Conservation (phyloP, 306 rosid genomes). For the Trichosanthes truncata region DNA sequence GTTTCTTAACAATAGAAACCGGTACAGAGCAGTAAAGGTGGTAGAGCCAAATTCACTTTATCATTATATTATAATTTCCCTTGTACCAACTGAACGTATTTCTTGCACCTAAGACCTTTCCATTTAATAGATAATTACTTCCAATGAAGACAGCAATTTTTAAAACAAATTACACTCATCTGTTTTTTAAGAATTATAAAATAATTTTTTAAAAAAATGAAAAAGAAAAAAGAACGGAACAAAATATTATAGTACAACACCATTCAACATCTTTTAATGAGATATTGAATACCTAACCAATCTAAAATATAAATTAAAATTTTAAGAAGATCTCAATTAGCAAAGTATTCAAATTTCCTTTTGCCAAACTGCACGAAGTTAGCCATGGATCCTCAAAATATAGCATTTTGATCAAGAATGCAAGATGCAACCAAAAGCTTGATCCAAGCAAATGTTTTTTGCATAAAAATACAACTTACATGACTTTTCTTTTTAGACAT, state of each 20-base stretch:
- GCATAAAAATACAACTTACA: neutral
- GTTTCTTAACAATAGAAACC: conserved; percentile 5
- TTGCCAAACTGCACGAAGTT: neutral
- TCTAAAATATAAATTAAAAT: too few relatives aligned
- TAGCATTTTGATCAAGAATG: neutral
- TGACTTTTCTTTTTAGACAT: neutral
- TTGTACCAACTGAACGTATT: neutral
- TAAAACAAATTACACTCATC: neutral
- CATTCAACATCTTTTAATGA: too few relatives aligned
- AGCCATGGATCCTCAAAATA: neutral
- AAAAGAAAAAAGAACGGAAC: neutral
- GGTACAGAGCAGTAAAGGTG: neutral
- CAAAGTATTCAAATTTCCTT: neutral
- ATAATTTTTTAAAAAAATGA: neutral
- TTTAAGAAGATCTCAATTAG: neutral
- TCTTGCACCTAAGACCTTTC: neutral
- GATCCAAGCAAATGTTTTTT: neutral
- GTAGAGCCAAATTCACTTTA: neutral
- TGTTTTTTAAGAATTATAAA: neutral
- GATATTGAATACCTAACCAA: too few relatives aligned
- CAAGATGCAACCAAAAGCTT: neutral
- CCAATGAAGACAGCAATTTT: neutral
- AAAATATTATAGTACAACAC: neutral
- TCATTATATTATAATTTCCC: neutral
- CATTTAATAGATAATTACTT: neutral